Evolutionary conservation across 1,284 basidiomycete genomes (phyloP).

Genomic region (Cutaneotrichosporon sp.): DNA sequence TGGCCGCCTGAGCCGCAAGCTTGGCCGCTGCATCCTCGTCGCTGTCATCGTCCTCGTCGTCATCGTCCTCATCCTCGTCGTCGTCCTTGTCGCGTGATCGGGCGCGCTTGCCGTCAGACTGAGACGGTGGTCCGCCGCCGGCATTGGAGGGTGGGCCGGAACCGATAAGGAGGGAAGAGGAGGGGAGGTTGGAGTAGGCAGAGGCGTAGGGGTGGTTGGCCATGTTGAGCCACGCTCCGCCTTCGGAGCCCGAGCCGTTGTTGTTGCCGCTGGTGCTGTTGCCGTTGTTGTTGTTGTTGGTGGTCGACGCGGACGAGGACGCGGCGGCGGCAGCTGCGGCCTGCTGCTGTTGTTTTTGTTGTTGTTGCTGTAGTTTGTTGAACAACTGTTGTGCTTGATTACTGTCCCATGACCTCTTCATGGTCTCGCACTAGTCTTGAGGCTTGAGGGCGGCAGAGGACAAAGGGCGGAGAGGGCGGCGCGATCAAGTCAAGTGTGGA

Average conservation of each 20-base stretch:
- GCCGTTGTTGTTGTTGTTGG: background rate
- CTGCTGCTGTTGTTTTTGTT: constrained; percentile 7
- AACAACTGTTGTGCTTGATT: constrained; percentile 6
- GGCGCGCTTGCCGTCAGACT: constrained; percentile 13
- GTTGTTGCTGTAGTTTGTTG: constrained; percentile 3
- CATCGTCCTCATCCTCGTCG: constrained; percentile 18
- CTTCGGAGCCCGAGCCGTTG: background rate
- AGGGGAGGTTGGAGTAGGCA: constrained; percentile 33
- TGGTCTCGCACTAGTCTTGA: background rate
- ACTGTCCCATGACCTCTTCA: constrained; percentile 17
- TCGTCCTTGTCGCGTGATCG: constrained; percentile 15
- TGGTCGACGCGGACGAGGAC: background rate
- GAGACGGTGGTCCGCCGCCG: background rate
- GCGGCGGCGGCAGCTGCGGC: background rate
- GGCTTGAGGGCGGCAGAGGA: no score
- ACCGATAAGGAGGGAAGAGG: constrained; percentile 1
- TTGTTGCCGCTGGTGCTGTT: background rate
- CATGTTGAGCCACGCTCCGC: constrained; percentile 9
- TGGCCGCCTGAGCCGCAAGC: constrained; percentile 14
- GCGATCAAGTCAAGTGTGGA: no score
- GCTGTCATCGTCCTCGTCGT: constrained; percentile 32
- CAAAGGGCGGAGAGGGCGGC: no score
- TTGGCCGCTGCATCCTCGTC: constrained; percentile 29
- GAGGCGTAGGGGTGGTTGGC: constrained; percentile 39
- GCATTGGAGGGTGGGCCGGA: background rate